Evolutionary conservation across 129 eudicot species (phyloP).

Genomic region (Helianthus tuberosus): DNA sequence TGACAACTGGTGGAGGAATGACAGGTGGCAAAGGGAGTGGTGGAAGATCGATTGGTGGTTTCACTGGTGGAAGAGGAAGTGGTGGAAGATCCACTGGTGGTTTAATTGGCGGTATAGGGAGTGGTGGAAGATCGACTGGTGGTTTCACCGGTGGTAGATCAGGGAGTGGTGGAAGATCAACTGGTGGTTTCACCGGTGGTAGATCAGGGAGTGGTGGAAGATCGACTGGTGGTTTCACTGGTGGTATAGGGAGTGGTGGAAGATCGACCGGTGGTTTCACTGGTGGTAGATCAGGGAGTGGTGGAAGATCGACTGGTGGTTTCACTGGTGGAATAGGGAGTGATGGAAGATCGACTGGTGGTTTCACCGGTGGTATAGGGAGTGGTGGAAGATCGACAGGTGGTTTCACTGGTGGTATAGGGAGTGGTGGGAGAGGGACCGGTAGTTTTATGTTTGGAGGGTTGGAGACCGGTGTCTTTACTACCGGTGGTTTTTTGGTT

Average conservation of each 20-base stretch:
- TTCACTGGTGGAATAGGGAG: background rate
- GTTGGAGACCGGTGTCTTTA: background rate
- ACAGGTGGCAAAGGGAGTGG: background rate
- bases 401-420: background rate
- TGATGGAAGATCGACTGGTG: conserved; percentile 11
- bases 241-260: no score
- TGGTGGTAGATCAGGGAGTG: no score
- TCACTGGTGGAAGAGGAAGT: background rate
- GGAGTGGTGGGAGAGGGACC: conserved; percentile 1
- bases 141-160: conserved; percentile 15
- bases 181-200: background rate
- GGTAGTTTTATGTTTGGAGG: conserved; percentile 18
- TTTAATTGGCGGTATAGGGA: background rate
- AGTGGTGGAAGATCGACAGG: conserved; percentile 17
- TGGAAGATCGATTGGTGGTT: conserved; percentile 13
- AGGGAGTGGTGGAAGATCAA: background rate
- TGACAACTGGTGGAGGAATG: conserved; percentile 6
- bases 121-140: background rate
- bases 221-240: background rate
- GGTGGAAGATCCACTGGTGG: conserved; percentile 4
- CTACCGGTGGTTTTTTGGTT: background rate
- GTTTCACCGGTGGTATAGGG: conserved; percentile 13
- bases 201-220: conserved; percentile 11
- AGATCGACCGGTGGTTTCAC: no score
- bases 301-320: no score